Evolutionary conservation across 2,329 filamentous ascomycete species (phyloP), one percentile per base, ranked within the genome.

Genomic region (Ophiostoma sp.): DNA sequence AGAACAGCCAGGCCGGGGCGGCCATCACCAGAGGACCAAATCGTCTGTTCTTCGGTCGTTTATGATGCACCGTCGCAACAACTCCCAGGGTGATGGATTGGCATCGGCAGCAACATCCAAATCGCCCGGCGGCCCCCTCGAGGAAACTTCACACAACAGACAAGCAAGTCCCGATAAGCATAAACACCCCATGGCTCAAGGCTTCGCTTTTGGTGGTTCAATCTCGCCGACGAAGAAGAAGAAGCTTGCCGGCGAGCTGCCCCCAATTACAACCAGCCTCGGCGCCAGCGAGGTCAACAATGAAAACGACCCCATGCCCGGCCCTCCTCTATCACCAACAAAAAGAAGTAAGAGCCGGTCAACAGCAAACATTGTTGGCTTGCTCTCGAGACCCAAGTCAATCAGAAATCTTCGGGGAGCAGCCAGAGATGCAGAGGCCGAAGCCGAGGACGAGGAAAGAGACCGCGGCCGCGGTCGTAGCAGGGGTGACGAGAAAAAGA

Each of bases 271-370:
- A 13, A 69, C 67, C 3, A n/a, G 11, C 7, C 23, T 60, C 48
- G 62, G 6, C n/a, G 11, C 54, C 36, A 7, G 27, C 60, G 11
- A 52, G 7, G n/a, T 33, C 4, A 66, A 23, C 23, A 68, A 60
- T 7, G 64, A 69, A 23, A 68, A 62, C 7, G 23, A 7, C 4
- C 36, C 13, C 10, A 23, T 15, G 15, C 54, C 52, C 17, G 6
- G 33, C 8, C 39, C 36, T 23, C 48, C 64, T 3, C 68, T 52
- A 33, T 85, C 85, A 57, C 84, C 85, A 13, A 83, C 83, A 71
- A 91, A 90, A 76, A 87, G 87, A 35, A 90, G 90, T 76, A 96
- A 94, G 82, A 86, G 86, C 52, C 96, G 94, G 79, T 96, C 94
- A 0, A 86, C 91, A 3, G 91, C 91, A 41, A 96, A 93, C 77